phyloP scores from a whole-genome alignment of 2,329 filamentous ascomycete genomes.

The Fusarium irregulare region DNA sequence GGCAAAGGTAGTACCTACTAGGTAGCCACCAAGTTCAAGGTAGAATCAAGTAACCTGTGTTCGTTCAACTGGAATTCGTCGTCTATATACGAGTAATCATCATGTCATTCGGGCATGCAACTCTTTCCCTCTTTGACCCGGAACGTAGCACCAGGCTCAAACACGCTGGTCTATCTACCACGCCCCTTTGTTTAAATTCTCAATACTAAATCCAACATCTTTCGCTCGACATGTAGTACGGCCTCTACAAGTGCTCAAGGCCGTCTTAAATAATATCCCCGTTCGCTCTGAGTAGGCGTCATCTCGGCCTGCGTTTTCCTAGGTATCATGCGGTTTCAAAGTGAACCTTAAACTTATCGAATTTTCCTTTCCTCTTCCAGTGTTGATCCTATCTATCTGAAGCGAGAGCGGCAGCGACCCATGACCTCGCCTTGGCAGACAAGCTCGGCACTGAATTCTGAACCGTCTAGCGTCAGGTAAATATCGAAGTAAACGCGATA shows the following conservation, averaged over 20 bases:
- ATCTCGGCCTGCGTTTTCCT: constrained; percentile 33
- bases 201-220: constrained; percentile 41
- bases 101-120: constrained; percentile 40
- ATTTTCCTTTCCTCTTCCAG: constrained; percentile 30
- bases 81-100: constrained; percentile 41
- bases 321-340: constrained; percentile 46
- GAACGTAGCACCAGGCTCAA: constrained; percentile 33
- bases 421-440: constrained; percentile 99
- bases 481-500: constrained; percentile 85
- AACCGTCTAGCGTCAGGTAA: constrained; percentile 94
- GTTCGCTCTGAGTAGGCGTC: constrained; percentile 16
- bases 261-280: constrained; percentile 22
- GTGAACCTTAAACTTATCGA: constrained; percentile 42
- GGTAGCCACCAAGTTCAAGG: neutral
- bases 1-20: neutral
- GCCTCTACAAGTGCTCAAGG: constrained; percentile 24
- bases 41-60: neutral
- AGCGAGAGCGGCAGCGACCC: constrained; percentile 93
- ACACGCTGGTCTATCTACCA: constrained; percentile 31
- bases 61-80: constrained; percentile 33
- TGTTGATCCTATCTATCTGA: constrained; percentile 64
- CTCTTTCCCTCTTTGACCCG: constrained; percentile 31
- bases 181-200: constrained; percentile 28
- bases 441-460: constrained; percentile 96
- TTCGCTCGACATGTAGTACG: constrained; percentile 34